Evolutionary conservation across 495 filamentous ascomycete genomes (phyloP), one percentile per base, ranked within the genome.

Genomic region (Neurospora hispaniola): DNA sequence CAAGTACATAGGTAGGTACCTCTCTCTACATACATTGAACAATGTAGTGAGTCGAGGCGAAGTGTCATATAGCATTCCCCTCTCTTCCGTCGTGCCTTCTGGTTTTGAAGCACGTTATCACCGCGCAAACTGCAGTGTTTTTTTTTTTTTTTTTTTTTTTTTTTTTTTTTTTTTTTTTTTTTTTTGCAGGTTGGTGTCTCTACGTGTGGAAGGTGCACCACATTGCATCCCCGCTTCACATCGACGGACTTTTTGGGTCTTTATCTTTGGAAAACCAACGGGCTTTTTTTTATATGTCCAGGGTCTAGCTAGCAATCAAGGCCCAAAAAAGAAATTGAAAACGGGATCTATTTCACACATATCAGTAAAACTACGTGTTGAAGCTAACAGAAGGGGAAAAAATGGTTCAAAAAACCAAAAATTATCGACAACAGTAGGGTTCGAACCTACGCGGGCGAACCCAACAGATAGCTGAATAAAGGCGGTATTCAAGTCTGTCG

Each of bases 361-460:
- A 10, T 27, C 23, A 11, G 23, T 14, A 20, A 11, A 59, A 59
- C 14, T 4, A 27, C 20, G 27, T 59, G 48, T 59, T 59, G 20
- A 66, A 12, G 2, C 7, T 6, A 11, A 5, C 4, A 31, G 27
- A 31, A 31, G 27, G 27, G 2, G 2, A 42, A 42, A 14, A 39
- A 74, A 46, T 39, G 35, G 31, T n/a, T 43, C 42, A 38, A 42
- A 69, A 74, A 73, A 73, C 20, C 8, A 39, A 46, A 71, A 41
- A 43, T 18, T 0, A 18, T 7, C 73, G 78, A 69, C 73, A 75
- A 43, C 73, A 74, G 75, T 73, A 78, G 68, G 78, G 76, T 75
- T 79, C 72, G 78, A 79, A 79, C 78, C 70, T 78, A 71, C 74
- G 78, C 71, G 75, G 75, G 74, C 76, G 76, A 78, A 78, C 74